phyloP scores from a whole-genome alignment of 2,329 filamentous ascomycete genomes.

The Aspergillus bombycis region DNA sequence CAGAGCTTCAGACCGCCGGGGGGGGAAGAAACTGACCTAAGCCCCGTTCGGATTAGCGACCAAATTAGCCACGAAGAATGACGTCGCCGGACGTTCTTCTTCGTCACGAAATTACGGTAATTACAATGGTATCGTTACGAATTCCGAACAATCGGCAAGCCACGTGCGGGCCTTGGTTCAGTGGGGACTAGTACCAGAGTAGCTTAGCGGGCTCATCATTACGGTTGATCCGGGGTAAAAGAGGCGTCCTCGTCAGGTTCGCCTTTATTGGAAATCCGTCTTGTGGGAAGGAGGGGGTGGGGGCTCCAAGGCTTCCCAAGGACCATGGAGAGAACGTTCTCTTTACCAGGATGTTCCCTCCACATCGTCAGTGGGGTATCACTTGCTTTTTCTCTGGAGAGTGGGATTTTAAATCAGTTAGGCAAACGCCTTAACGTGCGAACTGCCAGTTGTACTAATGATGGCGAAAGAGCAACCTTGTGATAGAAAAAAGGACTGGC shows the following conservation, averaged over 20 bases:
- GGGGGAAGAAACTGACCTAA: neutral
- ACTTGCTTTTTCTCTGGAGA: neutral
- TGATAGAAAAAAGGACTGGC: neutral
- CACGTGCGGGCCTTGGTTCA: slow-evolving; percentile 21
- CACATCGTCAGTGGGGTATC: neutral
- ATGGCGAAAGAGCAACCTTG: neutral
- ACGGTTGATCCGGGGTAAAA: slow-evolving; percentile 26
- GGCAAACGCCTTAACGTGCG: neutral
- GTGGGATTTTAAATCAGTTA: neutral
- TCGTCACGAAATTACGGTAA: slow-evolving; percentile 6
- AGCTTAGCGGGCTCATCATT: slow-evolving; percentile 16
- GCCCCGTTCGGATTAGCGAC: slow-evolving; percentile 1
- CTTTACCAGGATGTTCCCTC: neutral
- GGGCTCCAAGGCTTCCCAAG: neutral
- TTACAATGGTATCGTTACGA: neutral
- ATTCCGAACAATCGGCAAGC: slow-evolving; percentile 16
- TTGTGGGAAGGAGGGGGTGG: neutral
- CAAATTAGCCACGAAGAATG: neutral
- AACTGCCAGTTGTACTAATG: neutral
- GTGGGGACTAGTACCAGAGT: slow-evolving; percentile 14
- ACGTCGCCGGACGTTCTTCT: neutral
- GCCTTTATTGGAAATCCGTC: neutral
- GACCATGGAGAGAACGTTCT: neutral
- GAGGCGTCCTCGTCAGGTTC: neutral
- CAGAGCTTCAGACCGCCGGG: slow-evolving; percentile 9